Evolutionary conservation across 2,329 filamentous ascomycete species (phyloP).

Genomic region (Neofusicoccum umdonicola): DNA sequence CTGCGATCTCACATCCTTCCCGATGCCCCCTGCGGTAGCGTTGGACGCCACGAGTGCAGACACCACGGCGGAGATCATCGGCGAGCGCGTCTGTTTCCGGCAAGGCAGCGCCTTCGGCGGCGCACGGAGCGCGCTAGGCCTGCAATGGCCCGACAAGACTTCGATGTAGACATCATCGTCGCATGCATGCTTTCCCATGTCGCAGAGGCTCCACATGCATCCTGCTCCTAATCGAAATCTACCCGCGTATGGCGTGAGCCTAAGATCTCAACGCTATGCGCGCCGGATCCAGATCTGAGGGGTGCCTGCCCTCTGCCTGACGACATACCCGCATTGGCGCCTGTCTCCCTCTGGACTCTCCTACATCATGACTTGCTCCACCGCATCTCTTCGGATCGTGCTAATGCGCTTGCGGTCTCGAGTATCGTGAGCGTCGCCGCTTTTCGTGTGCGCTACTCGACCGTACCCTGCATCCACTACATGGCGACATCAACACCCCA

Average conservation of each 20-base stretch:
- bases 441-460: not conserved
- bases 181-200: not conserved
- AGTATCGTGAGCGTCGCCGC: not conserved
- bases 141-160: not conserved
- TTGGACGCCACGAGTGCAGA: not conserved
- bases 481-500: constrained; percentile 1
- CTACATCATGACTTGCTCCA: constrained; percentile 16
- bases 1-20: not conserved
- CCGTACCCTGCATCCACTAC: not conserved
- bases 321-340: not conserved
- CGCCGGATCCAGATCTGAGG: constrained; percentile 6
- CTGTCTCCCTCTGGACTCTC: not conserved
- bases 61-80: not conserved
- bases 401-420: constrained; percentile 3
- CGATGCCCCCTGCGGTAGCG: not conserved
- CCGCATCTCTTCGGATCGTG: not conserved
- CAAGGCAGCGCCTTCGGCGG: not conserved
- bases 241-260: constrained; percentile 10
- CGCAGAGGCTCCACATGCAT: not conserved
- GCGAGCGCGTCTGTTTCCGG: not conserved
- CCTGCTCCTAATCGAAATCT: not conserved
- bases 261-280: not conserved
- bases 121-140: not conserved
- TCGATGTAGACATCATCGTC: constrained; percentile 10
- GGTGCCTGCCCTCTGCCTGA: not conserved